Base-by-base conservation (phyloP, 1,284 basidiomycete species). In the Lentinula novae-zelandiae region DNA sequence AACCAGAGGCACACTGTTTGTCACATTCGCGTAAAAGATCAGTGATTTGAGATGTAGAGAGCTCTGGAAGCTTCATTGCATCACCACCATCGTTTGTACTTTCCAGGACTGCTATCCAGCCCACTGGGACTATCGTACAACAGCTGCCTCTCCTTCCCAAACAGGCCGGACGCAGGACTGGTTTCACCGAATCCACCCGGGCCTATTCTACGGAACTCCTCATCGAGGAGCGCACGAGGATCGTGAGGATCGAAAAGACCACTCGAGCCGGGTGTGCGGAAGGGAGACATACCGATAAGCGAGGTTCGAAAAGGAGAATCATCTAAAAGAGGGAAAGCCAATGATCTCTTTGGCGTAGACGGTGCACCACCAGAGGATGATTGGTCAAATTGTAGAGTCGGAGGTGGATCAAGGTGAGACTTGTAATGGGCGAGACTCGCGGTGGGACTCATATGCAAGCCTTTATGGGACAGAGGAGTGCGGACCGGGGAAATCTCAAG, bases 381-480 rank as follows among this genome's bases (percentile, higher is more conserved):
- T 15, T 40, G 53, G 40, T 56, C 31, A 9, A 75, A 77, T 1
- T 71, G 58, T n/a, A 75, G 69, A n/a, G 75, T 68, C 10, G 80
- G 82, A 2, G 85, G 85, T 2, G 85, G 86, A 64, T 87, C 83
- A 10, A 86, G 74, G 65, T 86, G 73, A 2, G 79, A 80, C 67
- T 87, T 87, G 69, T 85, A 86, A 71, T 87, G 80, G 5, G 76
- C 81, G n/a, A 86, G 76, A 66, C 81, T 85, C 1, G 85, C 70
- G 4, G 79, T 80, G 2, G 86, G 85, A 64, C 83, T 84, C 83
- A 86, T 85, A 64, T 87, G 84, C 42, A 89, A 69, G 34, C 85
- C 87, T 63, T 79, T 82, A 66, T 87, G 84, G 0, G 87, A 88
- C 12, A 90, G 69, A 0, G 87, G 87, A 0, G 88, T 89, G 38